Base-by-base conservation (phyloP, 495 filamentous ascomycete species). In the Penicillium pulvis region DNA sequence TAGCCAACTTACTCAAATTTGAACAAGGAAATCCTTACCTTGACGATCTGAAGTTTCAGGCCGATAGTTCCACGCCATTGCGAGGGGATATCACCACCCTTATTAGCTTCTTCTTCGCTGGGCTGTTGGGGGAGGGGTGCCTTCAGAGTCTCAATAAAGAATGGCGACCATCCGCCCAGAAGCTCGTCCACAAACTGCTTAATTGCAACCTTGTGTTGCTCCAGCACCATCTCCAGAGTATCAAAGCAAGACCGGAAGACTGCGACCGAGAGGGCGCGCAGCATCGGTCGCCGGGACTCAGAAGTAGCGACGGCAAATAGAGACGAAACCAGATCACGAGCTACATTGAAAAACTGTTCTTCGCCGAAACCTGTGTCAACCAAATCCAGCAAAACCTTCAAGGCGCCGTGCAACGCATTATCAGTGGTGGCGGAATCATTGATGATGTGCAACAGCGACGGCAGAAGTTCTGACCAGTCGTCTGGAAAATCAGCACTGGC, bases 291-390 rank as follows among this genome's bases (percentile, higher is more conserved):
- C 65, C 90, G 87, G 33, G 76, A 74, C 31, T 88, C 84, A 62
- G 90, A 89, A 42, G 87, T 81, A 4, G 93, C 90, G 17, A 94
- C 89, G 50, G 89, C 84, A 72, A 90, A 94, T 30, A 96, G 84
- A 11, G 87, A 85, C 56, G 86, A 87, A 53, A 97, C 85, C 43
- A 98, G 85, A 48, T 94, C 87, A 35, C 87, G 79, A 5, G 95
- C 94, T 56, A 92, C 87, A 51, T 81, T 81, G 68, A 97, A 96
- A 79, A 98, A 98, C 60, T 96, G 92, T 57, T 93, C 90, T 57
- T 97, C 95, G 60, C 86, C 92, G 63, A 98, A 83, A 28, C 91
- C 88, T 53, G 96, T 93, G 49, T 98, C 92, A 10, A 98, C 91
- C 36, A 98, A 76, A 71, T 97, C 93, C 56, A 83, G 77, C n/a